Base-by-base conservation (phyloP, 2,329 filamentous ascomycete genomes). In the Pseudogymnoascus sp. region DNA sequence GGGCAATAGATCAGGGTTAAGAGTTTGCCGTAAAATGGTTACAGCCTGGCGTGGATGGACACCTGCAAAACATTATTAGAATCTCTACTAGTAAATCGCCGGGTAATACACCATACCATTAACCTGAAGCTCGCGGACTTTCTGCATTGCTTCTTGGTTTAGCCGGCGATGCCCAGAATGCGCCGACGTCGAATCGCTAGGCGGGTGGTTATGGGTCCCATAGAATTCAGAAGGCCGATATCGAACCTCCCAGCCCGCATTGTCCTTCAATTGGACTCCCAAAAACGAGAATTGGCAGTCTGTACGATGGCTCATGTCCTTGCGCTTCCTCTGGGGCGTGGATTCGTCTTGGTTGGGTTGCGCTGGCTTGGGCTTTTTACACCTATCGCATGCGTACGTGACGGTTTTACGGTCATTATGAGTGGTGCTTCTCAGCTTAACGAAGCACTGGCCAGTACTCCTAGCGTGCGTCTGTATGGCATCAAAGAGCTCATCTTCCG, bases 341-440 rank as follows among this genome's bases (percentile, higher is more conserved):
- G 59, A 31, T n/a, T 38, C 38, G 16, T 60, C 59, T 40, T 60
- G 35, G 11, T 33, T 35, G 28, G 50, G 28, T 22, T 33, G 50
- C n/a, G n/a, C 24, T 40, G 59, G 33, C 59, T 41, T 60, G 59
- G 59, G 35, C 59, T 60, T 60, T 11, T 60, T 40, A 40, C 59
- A 60, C 35, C 59, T 60, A 16, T 60, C 59, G 38, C 59, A 60
- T 40, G 59, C 59, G 38, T 60, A 60, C 2, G 59, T 60, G 35
- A 60, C 35, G 22, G 59, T 60, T 41, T 60, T 60, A 16, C 59
- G 33, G 59, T 60, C 59, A 60, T 60, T 60, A 12, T 60, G 59
- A 26, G 59, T 60, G 59, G 59, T 60, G 35, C 59, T 60, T 26
- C 59, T 38, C 38, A 60, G 59, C 59, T 60, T 60, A 38, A 60